Conservation (phyloP, 2,329 filamentous ascomycete species). For the Ploettnerulaceae sp. region DNA sequence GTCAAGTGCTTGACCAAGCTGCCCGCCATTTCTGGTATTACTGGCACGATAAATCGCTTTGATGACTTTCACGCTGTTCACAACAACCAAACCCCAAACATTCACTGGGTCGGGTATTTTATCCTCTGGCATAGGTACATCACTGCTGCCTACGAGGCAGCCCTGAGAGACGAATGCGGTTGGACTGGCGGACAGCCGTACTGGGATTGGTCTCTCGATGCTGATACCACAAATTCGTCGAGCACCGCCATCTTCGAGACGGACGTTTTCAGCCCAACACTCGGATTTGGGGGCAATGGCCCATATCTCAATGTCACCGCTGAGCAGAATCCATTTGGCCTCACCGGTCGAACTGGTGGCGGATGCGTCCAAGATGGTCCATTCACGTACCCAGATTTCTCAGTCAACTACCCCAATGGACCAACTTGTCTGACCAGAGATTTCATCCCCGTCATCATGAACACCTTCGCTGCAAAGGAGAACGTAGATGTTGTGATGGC, state of each 20-base stretch:
- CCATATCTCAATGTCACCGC: not conserved
- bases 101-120: slow-evolving; percentile 6
- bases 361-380: slow-evolving; percentile 6
- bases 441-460: slow-evolving; percentile 4
- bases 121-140: slow-evolving; percentile 7
- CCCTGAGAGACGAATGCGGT: slow-evolving; percentile 4
- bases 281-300: slow-evolving; percentile 11
- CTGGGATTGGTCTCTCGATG: not conserved
- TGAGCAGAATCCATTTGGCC: slow-evolving; percentile 2
- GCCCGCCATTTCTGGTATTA: not conserved
- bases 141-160: slow-evolving; percentile 5
- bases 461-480: slow-evolving; percentile 1
- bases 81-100: slow-evolving; percentile 5
- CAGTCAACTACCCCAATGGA: slow-evolving; percentile 2
- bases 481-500: slow-evolving; percentile 2
- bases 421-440: slow-evolving; percentile 1
- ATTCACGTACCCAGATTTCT: slow-evolving; percentile 2
- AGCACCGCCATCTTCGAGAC: not conserved
- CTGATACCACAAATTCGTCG: not conserved
- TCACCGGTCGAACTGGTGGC: slow-evolving; percentile 6
- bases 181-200: slow-evolving; percentile 12
- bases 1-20: slow-evolving; percentile 5
- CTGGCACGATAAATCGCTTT: not conserved
- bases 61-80: slow-evolving; percentile 10
- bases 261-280: slow-evolving; percentile 1